Conservation (phyloP, 1,284 basidiomycete genomes). For the Tilletia caries region DNA sequence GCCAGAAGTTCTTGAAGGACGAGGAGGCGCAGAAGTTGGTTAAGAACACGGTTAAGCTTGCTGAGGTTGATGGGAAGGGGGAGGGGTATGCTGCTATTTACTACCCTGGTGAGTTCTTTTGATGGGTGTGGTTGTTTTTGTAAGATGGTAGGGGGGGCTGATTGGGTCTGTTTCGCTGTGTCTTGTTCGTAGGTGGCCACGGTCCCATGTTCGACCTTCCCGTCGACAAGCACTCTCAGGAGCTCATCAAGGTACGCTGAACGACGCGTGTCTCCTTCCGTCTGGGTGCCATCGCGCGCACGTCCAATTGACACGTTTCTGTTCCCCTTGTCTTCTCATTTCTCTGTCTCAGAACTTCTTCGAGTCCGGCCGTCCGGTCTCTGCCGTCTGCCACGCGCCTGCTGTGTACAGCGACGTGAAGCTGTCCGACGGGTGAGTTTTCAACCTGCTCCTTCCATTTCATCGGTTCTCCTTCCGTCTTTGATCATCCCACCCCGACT, state of each 20-base stretch:
- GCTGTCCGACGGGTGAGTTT: constrained; percentile 23
- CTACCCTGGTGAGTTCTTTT: constrained; percentile 58
- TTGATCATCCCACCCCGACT: too few species aligned
- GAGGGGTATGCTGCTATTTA: constrained; percentile 68
- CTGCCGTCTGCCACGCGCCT: constrained; percentile 44
- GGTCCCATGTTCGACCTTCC: constrained; percentile 40
- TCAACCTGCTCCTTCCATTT: not conserved
- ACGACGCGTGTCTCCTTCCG: not conserved
- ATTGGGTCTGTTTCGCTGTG: not conserved
- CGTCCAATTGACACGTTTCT: too few species aligned
- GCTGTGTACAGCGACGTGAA: constrained; percentile 43
- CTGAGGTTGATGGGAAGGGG: constrained; percentile 62
- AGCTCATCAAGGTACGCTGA: constrained; percentile 32
- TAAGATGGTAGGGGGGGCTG: not conserved
- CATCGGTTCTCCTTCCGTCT: too few species aligned
- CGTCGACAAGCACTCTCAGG: constrained; percentile 30
- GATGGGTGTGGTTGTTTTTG: not conserved
- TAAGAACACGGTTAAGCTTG: constrained; percentile 63
- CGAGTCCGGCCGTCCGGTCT: constrained; percentile 35
- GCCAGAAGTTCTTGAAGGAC: constrained; percentile 66
- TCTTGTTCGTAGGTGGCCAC: constrained; percentile 8
- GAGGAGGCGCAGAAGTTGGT: constrained; percentile 61
- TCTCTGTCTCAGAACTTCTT: constrained; percentile 23
- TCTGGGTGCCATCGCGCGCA: not conserved
- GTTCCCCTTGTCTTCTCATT: not conserved